phyloP scores from a whole-genome alignment of 2,329 filamentous ascomycete species.

The Fusarium anguioides region DNA sequence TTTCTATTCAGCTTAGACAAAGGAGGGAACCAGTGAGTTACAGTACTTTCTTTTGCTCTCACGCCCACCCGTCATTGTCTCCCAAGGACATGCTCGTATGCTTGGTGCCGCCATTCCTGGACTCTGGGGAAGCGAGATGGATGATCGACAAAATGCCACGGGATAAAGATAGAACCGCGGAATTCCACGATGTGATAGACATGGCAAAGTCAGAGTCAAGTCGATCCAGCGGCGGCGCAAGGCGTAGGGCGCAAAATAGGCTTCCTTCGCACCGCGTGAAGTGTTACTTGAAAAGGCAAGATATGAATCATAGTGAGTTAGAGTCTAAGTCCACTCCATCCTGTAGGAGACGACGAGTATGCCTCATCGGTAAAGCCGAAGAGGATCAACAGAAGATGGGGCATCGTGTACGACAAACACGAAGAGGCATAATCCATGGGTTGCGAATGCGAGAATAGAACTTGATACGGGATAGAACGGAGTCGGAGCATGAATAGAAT shows the following conservation, averaged over 20 bases:
- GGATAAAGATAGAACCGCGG: slow-evolving; percentile 19
- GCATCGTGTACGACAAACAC: background rate
- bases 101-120: background rate
- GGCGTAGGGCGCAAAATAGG: slow-evolving; percentile 25
- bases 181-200: background rate
- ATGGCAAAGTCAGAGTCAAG: slow-evolving; percentile 5
- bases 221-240: slow-evolving; percentile 4
- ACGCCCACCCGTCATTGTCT: background rate
- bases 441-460: background rate
- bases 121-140: slow-evolving; percentile 2
- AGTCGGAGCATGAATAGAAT: background rate
- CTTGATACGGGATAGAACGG: background rate
- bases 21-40: background rate
- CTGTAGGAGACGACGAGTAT: slow-evolving; percentile 1
- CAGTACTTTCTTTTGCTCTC: background rate
- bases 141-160: background rate
- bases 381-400: background rate
- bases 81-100: background rate
- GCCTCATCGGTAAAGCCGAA: slow-evolving; percentile 34
- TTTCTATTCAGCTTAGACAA: slow-evolving; percentile 1
- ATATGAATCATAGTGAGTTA: background rate
- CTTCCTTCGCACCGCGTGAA: background rate
- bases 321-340: background rate
- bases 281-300: slow-evolving; percentile 4
- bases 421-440: slow-evolving; percentile 9